These are phyloP conservation scores for Hemisphaericaspora nanyangensis DNA, from an alignment of 805 yeast species.

Conservation along the genomic window DNA sequence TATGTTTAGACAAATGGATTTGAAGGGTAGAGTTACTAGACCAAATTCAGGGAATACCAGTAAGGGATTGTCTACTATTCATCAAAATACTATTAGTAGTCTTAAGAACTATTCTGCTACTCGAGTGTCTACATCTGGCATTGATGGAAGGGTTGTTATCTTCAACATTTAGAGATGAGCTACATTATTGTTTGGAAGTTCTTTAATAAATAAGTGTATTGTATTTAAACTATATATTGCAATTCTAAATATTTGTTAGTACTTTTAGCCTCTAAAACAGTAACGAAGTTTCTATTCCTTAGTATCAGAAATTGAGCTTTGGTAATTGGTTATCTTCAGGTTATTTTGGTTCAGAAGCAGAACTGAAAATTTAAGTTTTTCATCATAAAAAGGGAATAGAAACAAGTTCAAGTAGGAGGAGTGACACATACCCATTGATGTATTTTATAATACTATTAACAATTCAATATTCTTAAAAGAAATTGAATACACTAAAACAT, in stretches of 20 bases:
- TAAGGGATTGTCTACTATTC: slow-evolving; percentile 63
- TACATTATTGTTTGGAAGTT: neutral
- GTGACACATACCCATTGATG: neutral
- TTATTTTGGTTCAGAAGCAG: slow-evolving; percentile 86
- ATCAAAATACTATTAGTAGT: slow-evolving; percentile 83
- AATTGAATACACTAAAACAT: neutral
- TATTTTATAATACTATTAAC: neutral
- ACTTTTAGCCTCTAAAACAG: too few relatives aligned
- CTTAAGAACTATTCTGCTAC: slow-evolving; percentile 46
- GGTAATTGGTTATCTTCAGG: slow-evolving; percentile 75
- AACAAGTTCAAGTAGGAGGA: neutral
- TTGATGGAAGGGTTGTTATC: slow-evolving; percentile 88
- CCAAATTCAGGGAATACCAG: slow-evolving; percentile 17
- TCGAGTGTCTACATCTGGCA: slow-evolving; percentile 66
- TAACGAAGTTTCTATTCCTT: too few relatives aligned
- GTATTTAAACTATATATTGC: neutral
- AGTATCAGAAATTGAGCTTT: slow-evolving; percentile 56
- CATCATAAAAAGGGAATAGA: slow-evolving; percentile 52
- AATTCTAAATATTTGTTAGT: too few relatives aligned
- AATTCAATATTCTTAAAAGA: neutral
- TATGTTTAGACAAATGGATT: slow-evolving; percentile 93
- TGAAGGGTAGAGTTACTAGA: slow-evolving; percentile 74
- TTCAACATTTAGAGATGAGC: slow-evolving; percentile 33
- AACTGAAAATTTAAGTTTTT: slow-evolving; percentile 68
- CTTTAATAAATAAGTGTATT: neutral